These are phyloP conservation scores for Phanerochaete sordida DNA, from an alignment of 768 basidiomycete genomes.

Conservation along the genomic window DNA sequence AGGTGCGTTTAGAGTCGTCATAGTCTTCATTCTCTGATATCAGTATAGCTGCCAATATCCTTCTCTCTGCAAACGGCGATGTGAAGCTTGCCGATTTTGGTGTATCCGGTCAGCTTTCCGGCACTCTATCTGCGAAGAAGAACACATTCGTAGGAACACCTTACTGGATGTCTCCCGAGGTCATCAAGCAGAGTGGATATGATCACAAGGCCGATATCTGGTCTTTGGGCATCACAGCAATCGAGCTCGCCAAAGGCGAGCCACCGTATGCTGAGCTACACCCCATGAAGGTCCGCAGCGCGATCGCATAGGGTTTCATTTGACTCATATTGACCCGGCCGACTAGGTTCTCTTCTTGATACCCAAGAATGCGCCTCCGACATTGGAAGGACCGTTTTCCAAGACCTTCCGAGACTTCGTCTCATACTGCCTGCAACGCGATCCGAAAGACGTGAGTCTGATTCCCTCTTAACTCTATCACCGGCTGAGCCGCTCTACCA, in stretches of 20 bases:
- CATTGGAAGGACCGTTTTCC: slow-evolving; percentile 86
- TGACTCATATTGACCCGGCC: neutral
- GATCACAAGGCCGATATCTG: slow-evolving; percentile 99
- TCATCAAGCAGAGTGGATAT: slow-evolving; percentile 99
- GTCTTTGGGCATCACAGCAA: slow-evolving; percentile 96
- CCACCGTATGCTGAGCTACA: slow-evolving; percentile 98
- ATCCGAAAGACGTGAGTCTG: slow-evolving; percentile 78
- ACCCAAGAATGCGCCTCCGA: slow-evolving; percentile 94
- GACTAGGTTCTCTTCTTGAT: slow-evolving; percentile 92
- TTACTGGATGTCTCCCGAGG: slow-evolving; percentile 99
- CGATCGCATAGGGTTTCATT: neutral
- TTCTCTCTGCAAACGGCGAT: slow-evolving; percentile 87
- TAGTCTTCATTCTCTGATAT: neutral
- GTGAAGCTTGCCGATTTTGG: slow-evolving; percentile 99
- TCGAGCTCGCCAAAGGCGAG: slow-evolving; percentile 96
- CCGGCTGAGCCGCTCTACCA: slow-evolving; percentile 28
- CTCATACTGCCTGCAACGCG: slow-evolving; percentile 86
- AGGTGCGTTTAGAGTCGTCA: slow-evolving; percentile 45
- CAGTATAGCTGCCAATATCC: slow-evolving; percentile 86
- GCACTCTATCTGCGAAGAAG: slow-evolving; percentile 90
- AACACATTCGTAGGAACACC: slow-evolving; percentile 98
- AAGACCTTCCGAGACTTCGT: slow-evolving; percentile 95
- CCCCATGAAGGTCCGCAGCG: slow-evolving; percentile 86
- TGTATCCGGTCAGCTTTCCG: slow-evolving; percentile 95
- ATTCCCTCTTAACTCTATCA: neutral